Conservation (phyloP, 495 filamentous ascomycete species). For the Podospora bellae-mahoneyi region DNA sequence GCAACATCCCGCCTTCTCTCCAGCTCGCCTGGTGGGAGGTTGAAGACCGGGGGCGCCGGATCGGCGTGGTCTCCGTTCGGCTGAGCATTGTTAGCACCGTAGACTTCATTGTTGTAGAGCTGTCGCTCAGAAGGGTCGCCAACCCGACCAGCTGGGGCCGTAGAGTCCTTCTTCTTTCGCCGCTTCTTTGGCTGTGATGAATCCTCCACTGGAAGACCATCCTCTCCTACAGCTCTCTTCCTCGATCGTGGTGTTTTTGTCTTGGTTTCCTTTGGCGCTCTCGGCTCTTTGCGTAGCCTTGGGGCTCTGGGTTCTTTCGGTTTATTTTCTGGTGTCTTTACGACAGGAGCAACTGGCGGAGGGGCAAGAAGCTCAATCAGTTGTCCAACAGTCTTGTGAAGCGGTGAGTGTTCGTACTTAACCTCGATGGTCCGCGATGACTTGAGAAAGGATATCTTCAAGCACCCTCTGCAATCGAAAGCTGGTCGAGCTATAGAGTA, state of each 20-base stretch:
- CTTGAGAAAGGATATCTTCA: constrained; percentile 44
- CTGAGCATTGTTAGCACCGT: background rate
- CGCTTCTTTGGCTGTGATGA: constrained; percentile 29
- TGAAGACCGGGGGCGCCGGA: constrained; percentile 29
- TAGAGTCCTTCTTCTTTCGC: constrained; percentile 32
- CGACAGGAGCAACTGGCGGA: constrained; percentile 22
- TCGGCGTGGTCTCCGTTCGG: constrained; percentile 16
- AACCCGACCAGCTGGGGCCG: constrained; percentile 12
- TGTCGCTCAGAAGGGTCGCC: constrained; percentile 18
- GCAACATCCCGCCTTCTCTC: constrained; percentile 42
- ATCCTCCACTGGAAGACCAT: constrained; percentile 35
- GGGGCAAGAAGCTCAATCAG: constrained; percentile 41
- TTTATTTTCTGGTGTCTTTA: constrained; percentile 21
- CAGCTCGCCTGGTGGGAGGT: constrained; percentile 43
- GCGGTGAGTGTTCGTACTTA: constrained; percentile 47
- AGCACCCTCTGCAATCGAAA: constrained; percentile 48
- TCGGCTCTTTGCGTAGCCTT: constrained; percentile 42
- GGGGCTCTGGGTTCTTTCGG: constrained; percentile 50
- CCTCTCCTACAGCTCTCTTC: constrained; percentile 50
- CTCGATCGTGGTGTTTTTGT: constrained; percentile 56
- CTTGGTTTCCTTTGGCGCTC: constrained; percentile 59
- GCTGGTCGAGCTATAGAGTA: constrained; percentile 42
- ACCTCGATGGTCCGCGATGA: constrained; percentile 38
- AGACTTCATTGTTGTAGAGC: constrained; percentile 19
- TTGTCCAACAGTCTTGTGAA: constrained; percentile 46